Evolutionary conservation across 1,284 basidiomycete species (phyloP), one percentile per base, ranked within the genome.

Genomic region (Sanghuangporus baumii): DNA sequence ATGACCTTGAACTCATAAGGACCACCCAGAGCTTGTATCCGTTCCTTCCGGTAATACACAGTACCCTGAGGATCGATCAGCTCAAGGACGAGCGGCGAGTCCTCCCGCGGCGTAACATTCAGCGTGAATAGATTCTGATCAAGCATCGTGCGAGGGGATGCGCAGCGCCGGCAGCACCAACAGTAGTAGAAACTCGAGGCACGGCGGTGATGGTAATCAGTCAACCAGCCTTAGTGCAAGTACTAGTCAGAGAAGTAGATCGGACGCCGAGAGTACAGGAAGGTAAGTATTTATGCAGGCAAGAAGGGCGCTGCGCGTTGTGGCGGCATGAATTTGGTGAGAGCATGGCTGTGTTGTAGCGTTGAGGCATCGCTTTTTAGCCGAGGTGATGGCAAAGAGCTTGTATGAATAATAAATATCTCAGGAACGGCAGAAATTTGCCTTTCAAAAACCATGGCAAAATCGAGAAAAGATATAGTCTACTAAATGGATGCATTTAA

Each of bases 51-150:
- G 70, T 93, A 93, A 72, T 92, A 84, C 0, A 82, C 71, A 2
- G 73, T 80, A 14, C 86, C 89, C 5, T 79, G 73, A 2, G 82
- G 77, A 69, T 91, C 88, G 14, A 83, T 75, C 52, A 93, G 82
- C 71, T 93, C 89, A 43, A 86, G 72, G 23, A 88, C 79, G 67
- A 78, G 77, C 18, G 82, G 79, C 65, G 86, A 79, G 34, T 85
- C 80, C 62, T 82, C 73, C 69, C 81, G 82, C 6, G 82, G 82
- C 0, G 80, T 79, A 62, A 92, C 74, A 66, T 81, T 75, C 58
- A 93, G 82, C 2, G 90, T 92, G 74, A 92, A 93, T 6, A 93
- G 77, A 71, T 92, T 92, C 72, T 89, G 81, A 71, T 91, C 89
- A 55, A 92, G 77, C 68, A 86, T 89, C 89, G 91, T 91, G 3